phyloP scores from a whole-genome alignment of 306 rosid species.

The Erythrophleum fordii region DNA sequence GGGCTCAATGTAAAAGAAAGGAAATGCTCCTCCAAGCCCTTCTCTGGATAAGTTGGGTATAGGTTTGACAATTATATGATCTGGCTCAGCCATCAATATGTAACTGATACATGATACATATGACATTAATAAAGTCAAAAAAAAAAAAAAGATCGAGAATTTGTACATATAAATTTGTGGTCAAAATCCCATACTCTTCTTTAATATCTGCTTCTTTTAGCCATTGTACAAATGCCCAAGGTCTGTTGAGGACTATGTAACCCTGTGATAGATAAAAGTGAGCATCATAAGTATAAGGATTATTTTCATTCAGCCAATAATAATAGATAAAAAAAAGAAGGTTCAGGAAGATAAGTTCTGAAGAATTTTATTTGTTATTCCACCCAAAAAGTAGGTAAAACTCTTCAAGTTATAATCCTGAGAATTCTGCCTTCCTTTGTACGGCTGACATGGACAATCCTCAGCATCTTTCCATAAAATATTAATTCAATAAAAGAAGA shows the following conservation, averaged over 20 bases:
- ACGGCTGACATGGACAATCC: background rate
- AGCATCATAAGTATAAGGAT: slow-evolving; percentile 17
- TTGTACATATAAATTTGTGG: slow-evolving; percentile 29
- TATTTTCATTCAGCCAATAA: background rate
- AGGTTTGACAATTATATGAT: slow-evolving; percentile 93
- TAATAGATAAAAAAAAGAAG: background rate
- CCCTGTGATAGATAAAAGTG: slow-evolving; percentile 62
- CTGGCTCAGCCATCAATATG: slow-evolving; percentile 42
- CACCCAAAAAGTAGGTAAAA: background rate
- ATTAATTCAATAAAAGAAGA: background rate
- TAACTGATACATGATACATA: background rate
- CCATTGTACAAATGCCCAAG: slow-evolving; percentile 99
- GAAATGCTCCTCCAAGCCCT: slow-evolving; percentile 93
- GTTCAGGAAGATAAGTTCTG: background rate
- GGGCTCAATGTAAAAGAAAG: slow-evolving; percentile 97
- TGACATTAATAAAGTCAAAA: background rate
- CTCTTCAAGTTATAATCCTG: background rate
- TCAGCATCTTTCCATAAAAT: background rate
- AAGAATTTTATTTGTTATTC: background rate
- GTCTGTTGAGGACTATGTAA: slow-evolving; percentile 97
- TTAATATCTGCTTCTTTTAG: slow-evolving; percentile 85
- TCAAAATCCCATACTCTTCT: slow-evolving; percentile 80
- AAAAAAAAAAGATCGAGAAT: background rate
- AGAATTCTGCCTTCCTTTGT: background rate
- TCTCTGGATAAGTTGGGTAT: slow-evolving; percentile 91